These are phyloP conservation scores for Mycena crocata DNA, from an alignment of 768 basidiomycete genomes.

Conservation along the genomic window DNA sequence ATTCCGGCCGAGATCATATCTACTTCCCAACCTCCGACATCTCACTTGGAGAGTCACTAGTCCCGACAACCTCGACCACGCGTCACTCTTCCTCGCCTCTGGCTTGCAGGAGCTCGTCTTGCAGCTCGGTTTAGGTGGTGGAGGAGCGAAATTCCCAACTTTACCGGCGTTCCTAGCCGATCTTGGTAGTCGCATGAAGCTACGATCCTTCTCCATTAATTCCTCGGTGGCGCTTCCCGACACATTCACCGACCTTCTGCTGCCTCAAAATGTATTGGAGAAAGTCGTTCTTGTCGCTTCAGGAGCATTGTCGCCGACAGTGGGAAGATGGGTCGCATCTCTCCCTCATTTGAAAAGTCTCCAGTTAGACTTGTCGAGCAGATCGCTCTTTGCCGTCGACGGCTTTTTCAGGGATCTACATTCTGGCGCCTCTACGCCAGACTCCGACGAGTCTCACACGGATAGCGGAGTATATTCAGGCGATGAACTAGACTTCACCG, in stretches of 20 bases:
- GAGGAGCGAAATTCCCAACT: slow-evolving; percentile 68
- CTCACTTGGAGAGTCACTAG: slow-evolving; percentile 82
- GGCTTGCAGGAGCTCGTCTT: slow-evolving; percentile 69
- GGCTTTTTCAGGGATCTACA: slow-evolving; percentile 82
- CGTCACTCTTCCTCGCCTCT: slow-evolving; percentile 74
- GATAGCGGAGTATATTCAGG: slow-evolving; percentile 85
- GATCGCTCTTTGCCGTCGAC: slow-evolving; percentile 77
- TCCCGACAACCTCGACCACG: slow-evolving; percentile 71
- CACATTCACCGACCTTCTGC: slow-evolving; percentile 73
- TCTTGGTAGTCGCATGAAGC: slow-evolving; percentile 70
- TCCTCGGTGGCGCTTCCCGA: slow-evolving; percentile 79
- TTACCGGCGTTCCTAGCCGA: slow-evolving; percentile 73
- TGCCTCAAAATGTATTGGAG: slow-evolving; percentile 68
- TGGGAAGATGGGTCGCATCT: slow-evolving; percentile 81
- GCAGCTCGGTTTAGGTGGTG: slow-evolving; percentile 55
- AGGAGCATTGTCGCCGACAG: slow-evolving; percentile 73
- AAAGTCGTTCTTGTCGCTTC: slow-evolving; percentile 77
- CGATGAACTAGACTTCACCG: slow-evolving; percentile 82
- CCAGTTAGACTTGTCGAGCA: slow-evolving; percentile 78
- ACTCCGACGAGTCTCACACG: slow-evolving; percentile 67
- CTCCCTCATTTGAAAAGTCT: slow-evolving; percentile 71
- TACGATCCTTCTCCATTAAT: slow-evolving; percentile 76
- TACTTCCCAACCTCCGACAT: slow-evolving; percentile 77
- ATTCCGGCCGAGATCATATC: slow-evolving; percentile 67
- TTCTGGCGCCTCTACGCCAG: slow-evolving; percentile 79